A percentile compares a stretch with the other conserved stretches of the same genome.
These are phyloP conservation scores for Vitis amurensis DNA, from an alignment of 164 flowering plant genomes.

Conservation along the genomic window DNA sequence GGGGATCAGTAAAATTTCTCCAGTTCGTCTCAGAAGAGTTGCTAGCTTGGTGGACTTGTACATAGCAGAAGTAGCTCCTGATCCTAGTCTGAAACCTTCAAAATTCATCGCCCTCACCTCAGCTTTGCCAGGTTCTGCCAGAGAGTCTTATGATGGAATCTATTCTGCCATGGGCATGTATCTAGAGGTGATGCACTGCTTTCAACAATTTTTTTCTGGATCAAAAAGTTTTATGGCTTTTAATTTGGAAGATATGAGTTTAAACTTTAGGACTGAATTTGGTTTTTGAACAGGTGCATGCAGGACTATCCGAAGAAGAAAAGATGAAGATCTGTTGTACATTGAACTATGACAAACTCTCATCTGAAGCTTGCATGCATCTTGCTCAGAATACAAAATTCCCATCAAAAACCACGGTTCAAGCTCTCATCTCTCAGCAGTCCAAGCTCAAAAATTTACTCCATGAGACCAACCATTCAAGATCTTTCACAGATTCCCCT, in stretches of 20 bases:
- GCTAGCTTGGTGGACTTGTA: constrained; percentile 38
- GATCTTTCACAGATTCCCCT: constrained; percentile 16
- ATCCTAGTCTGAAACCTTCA: constrained; percentile 38
- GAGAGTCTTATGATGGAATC: constrained; percentile 37
- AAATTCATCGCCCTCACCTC: constrained; percentile 34
- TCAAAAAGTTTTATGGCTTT: no score
- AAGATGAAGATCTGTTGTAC: constrained; percentile 45
- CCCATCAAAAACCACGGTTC: constrained; percentile 41
- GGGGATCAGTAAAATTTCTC: constrained; percentile 12
- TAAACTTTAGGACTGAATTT: constrained; percentile 5
- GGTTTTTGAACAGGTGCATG: constrained; percentile 53
- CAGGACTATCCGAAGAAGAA: constrained; percentile 66
- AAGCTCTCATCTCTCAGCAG: constrained; percentile 52
- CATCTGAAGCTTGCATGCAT: constrained; percentile 43
- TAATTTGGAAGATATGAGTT: no score
- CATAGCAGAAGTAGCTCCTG: constrained; percentile 49
- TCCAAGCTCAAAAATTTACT: constrained; percentile 52
- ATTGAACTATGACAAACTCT: constrained; percentile 66
- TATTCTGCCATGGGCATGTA: constrained; percentile 39
- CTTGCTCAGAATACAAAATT: constrained; percentile 57
- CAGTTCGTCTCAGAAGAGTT: constrained; percentile 29
- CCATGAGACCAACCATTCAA: constrained; percentile 26
- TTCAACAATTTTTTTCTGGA: neutral
- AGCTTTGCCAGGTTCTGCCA: constrained; percentile 40
- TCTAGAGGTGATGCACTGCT: constrained; percentile 23